Percentiles rank a stretch among this genome's conserved stretches.
Conservation (phyloP, 2,329 filamentous ascomycete genomes). For the Byssoonygena ceratinophila region DNA sequence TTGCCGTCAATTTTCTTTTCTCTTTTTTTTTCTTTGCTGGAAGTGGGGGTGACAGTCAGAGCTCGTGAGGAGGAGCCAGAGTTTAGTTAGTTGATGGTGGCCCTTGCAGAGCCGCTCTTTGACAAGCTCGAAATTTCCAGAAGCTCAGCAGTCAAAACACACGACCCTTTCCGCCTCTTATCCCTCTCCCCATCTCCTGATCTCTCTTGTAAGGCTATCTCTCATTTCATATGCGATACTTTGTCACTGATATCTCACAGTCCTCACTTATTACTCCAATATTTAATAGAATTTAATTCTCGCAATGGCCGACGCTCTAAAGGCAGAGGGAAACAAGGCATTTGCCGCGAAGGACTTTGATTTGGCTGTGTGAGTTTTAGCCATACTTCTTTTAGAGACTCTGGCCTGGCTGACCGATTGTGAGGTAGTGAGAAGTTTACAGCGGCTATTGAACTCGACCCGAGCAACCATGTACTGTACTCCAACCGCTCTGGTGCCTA, state of each 20-base stretch:
- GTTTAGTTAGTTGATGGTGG: background rate
- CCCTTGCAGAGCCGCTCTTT: background rate
- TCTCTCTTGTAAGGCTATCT: background rate
- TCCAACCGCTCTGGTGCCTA: conserved; percentile 86
- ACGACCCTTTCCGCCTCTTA: background rate
- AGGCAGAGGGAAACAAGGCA: conserved; percentile 96
- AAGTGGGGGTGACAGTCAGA: conserved; percentile 10
- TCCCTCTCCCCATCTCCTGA: background rate
- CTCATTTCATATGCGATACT: background rate
- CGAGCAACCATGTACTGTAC: conserved; percentile 90
- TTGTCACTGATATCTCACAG: background rate
- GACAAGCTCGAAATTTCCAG: conserved; percentile 37
- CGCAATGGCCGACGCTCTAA: conserved; percentile 67
- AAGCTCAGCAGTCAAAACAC: conserved; percentile 20
- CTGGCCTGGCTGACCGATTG: conserved; percentile 6
- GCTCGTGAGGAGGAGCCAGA: background rate
- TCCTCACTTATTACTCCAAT: background rate
- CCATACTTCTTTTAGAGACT: background rate
- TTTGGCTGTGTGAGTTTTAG: conserved; percentile 73
- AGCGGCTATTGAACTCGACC: conserved; percentile 78
- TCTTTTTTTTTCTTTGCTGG: conserved; percentile 1
- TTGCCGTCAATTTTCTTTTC: background rate
- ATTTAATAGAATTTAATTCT: conserved; percentile 9
- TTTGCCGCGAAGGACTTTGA: conserved; percentile 96
- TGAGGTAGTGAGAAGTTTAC: conserved; percentile 76